Percentiles rank a stretch among this genome's conserved stretches.
Conservation (phyloP, 225 moss, liverwort and hornwort genomes). For the Anthoceros angustus region DNA sequence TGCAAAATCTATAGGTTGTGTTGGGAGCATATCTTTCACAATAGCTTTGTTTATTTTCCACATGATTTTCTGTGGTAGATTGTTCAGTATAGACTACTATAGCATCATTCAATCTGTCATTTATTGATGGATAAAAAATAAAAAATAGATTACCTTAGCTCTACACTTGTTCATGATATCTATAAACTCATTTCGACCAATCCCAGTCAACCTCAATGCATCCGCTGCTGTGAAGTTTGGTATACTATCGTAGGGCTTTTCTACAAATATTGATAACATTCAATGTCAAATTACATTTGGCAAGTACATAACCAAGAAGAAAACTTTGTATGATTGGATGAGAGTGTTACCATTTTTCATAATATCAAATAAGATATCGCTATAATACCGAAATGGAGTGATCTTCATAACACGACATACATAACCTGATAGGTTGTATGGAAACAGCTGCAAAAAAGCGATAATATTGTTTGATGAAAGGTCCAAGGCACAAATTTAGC, state of each 20-base stretch:
- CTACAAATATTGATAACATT: constrained; percentile 20
- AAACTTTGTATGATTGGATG: background rate
- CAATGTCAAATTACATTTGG: background rate
- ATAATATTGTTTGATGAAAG: constrained; percentile 1
- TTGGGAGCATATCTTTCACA: constrained; percentile 89
- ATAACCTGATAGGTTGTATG: constrained; percentile 63
- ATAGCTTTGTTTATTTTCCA: constrained; percentile 99
- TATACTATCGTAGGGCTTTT: constrained; percentile 89
- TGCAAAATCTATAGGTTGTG: constrained; percentile 50
- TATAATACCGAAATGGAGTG: constrained; percentile 60
- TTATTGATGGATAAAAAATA: too few species aligned
- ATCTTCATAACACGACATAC: constrained; percentile 48
- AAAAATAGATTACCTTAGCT: constrained; percentile 94
- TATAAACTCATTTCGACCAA: constrained; percentile 93
- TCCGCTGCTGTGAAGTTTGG: constrained; percentile 99
- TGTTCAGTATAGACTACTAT: background rate
- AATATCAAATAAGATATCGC: constrained; percentile 62
- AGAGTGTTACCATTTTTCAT: constrained; percentile 51
- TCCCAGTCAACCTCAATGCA: constrained; percentile 77
- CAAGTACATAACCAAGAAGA: background rate
- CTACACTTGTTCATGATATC: constrained; percentile 99
- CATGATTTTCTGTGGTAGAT: constrained; percentile 65
- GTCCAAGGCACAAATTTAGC: background rate
- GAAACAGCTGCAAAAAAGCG: constrained; percentile 39
- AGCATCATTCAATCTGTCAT: background rate